Conservation (phyloP, 2,329 filamentous ascomycete genomes). For the Alternaria consortialis region DNA sequence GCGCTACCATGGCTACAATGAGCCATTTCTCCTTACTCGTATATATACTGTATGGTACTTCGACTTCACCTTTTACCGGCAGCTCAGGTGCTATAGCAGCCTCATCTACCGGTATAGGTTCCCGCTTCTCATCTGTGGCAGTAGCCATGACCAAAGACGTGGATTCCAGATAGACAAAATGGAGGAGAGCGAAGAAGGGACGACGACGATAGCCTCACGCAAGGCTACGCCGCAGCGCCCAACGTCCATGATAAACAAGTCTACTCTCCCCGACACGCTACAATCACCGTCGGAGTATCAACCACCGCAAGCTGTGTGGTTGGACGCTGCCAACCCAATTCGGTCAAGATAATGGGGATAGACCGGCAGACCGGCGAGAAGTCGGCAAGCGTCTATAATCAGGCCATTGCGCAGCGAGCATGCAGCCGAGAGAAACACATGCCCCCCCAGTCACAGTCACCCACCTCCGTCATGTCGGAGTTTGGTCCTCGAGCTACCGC, state of each 20-base stretch:
- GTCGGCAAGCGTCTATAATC: constrained; percentile 16
- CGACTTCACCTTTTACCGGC: constrained; percentile 25
- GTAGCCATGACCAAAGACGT: constrained; percentile 10
- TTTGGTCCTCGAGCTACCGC: background rate
- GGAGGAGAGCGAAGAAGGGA: background rate
- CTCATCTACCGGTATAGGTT: constrained; percentile 19
- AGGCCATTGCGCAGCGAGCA: constrained; percentile 9
- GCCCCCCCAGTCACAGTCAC: background rate
- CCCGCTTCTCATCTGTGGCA: constrained; percentile 24
- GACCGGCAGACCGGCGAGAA: constrained; percentile 14
- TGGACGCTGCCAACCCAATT: constrained; percentile 13
- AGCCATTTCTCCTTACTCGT: constrained; percentile 41
- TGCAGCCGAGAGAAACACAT: constrained; percentile 9
- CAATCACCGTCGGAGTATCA: constrained; percentile 29
- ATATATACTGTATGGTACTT: constrained; percentile 42
- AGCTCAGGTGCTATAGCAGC: constrained; percentile 16
- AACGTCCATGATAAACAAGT: constrained; percentile 9
- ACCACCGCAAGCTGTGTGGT: constrained; percentile 25
- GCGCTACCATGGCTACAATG: constrained; percentile 42
- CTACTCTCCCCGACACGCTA: constrained; percentile 3
- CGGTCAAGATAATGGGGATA: constrained; percentile 4
- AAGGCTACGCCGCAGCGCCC: constrained; percentile 5
- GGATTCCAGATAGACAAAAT: background rate
- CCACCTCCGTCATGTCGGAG: constrained; percentile 13
- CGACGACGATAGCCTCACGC: constrained; percentile 3